phyloP scores from a whole-genome alignment of 169 alveolate genomes.

The Cryptosporidium bovis region DNA sequence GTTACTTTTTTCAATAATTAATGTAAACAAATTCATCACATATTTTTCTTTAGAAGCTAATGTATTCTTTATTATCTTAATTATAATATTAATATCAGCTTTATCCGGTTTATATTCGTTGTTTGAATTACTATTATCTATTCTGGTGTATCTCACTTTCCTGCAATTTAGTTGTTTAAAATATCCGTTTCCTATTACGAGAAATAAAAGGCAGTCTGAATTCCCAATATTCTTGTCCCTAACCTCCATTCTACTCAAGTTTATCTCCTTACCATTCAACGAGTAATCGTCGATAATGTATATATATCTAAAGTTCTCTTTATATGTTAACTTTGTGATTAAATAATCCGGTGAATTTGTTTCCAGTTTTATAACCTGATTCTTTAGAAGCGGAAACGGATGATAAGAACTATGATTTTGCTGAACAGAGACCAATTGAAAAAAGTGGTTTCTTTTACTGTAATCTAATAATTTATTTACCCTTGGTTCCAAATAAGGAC shows the following conservation, averaged over 20 bases:
- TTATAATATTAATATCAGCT: slow-evolving; percentile 1
- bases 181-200: slow-evolving; percentile 40
- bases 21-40: slow-evolving; percentile 17
- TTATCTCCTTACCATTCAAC: slow-evolving; percentile 12
- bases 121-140: neutral
- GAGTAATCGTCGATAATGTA: slow-evolving; percentile 31
- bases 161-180: slow-evolving; percentile 10
- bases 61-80: neutral
- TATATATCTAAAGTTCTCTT: slow-evolving; percentile 28
- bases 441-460: neutral
- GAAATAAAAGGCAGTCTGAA: slow-evolving; percentile 24
- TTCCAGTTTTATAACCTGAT: slow-evolving; percentile 22
- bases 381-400: slow-evolving; percentile 57
- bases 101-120: neutral
- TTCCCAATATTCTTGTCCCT: slow-evolving; percentile 16
- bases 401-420: slow-evolving; percentile 58
- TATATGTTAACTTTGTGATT: slow-evolving; percentile 20
- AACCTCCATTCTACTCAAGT: slow-evolving; percentile 19
- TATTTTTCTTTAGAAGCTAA: slow-evolving; percentile 2
- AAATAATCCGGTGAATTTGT: slow-evolving; percentile 54
- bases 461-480: slow-evolving; percentile 13
- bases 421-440: slow-evolving; percentile 39
- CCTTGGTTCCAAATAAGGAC: slow-evolving; percentile 44
- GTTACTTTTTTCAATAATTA: slow-evolving; percentile 6
- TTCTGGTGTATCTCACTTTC: slow-evolving; percentile 28